Base-by-base conservation (phyloP, 2,329 filamentous ascomycete genomes). In the Monilinia fructigena region DNA sequence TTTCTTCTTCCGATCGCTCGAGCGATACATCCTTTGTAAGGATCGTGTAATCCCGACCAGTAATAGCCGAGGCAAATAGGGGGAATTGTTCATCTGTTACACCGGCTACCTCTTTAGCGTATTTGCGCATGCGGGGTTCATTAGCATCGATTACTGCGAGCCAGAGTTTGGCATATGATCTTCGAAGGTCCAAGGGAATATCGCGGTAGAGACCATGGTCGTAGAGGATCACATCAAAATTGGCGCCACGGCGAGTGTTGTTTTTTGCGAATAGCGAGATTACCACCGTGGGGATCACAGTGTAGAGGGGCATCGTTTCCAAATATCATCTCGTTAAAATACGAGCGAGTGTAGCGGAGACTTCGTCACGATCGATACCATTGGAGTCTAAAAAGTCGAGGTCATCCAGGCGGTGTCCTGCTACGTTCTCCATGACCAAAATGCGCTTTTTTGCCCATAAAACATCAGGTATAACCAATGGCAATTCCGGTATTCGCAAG, bases 301-400 rank as follows among this genome's bases (percentile, higher is more conserved):
- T 99, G 95, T 50, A 99, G 81, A 0, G 95, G 93, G 0, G 94
- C 94, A 67, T 89, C 85, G 63, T 89, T 86, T 59, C 94, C 93
- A 72, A 99, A 99, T 72, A 99, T 97, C 95, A 99, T 99, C 77
- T 98, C 93, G 81, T 99, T 99, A 84, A 99, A 67, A 99, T 92
- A 67, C 89, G 88, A 0, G 95, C 90, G 4, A 99, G 82, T 0
- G 93, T 90, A 1, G 94, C 93, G 0, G 93, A 96, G 6, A 99
- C 95, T 78, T 98, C 94, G 75, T 98, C 95, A 26, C 95, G 88
- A 77, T 96, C 92, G 75, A 99, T 99, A 67, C 86, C 85, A 76
- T 96, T 90, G 8, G 83, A 81, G 77, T 98, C 95, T 4, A 99
- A 82, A 75, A 91, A 98, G 20, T 86, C 86, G 1, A 98, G 84